Conservation (phyloP, 1,284 basidiomycete genomes). For the Termitomyces sp. region DNA sequence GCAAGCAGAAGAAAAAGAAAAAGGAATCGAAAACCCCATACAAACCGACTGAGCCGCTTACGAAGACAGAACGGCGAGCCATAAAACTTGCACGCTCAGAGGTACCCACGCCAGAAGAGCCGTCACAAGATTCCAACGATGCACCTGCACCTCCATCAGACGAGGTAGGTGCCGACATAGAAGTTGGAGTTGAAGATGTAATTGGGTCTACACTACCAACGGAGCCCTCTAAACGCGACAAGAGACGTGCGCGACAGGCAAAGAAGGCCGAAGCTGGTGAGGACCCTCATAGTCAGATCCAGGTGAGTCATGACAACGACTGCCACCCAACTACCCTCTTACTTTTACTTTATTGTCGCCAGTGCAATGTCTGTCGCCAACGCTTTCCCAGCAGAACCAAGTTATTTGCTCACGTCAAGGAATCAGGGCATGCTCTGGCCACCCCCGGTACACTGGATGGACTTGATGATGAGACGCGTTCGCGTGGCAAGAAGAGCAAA, state of each 20-base stretch:
- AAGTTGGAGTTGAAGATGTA: not conserved
- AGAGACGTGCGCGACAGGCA: slow-evolving; percentile 71
- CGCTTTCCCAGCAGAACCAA: slow-evolving; percentile 72
- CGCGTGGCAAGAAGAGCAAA: slow-evolving; percentile 35
- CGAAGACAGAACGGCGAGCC: slow-evolving; percentile 19
- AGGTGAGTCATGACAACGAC: slow-evolving; percentile 7
- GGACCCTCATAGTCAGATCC: slow-evolving; percentile 8
- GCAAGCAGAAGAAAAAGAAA: slow-evolving; percentile 21
- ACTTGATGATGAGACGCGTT: slow-evolving; percentile 19
- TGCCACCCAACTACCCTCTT: not conserved
- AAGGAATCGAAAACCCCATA: slow-evolving; percentile 5
- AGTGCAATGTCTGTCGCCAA: slow-evolving; percentile 71
- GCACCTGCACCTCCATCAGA: not conserved
- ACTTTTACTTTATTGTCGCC: slow-evolving; percentile 21
- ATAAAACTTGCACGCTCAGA: slow-evolving; percentile 15
- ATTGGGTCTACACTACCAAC: not conserved
- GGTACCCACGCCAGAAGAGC: not conserved
- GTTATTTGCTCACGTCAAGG: slow-evolving; percentile 73
- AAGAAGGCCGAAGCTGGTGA: slow-evolving; percentile 60
- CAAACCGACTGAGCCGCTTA: slow-evolving; percentile 9
- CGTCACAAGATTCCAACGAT: not conserved
- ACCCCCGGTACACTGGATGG: slow-evolving; percentile 20
- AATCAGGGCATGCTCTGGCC: slow-evolving; percentile 70
- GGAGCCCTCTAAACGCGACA: slow-evolving; percentile 73
- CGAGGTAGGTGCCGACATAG: not conserved